Evolutionary conservation across 1,284 basidiomycete genomes (phyloP), one percentile per base, ranked within the genome.

Genomic region (Sanghuangporus weigelae): DNA sequence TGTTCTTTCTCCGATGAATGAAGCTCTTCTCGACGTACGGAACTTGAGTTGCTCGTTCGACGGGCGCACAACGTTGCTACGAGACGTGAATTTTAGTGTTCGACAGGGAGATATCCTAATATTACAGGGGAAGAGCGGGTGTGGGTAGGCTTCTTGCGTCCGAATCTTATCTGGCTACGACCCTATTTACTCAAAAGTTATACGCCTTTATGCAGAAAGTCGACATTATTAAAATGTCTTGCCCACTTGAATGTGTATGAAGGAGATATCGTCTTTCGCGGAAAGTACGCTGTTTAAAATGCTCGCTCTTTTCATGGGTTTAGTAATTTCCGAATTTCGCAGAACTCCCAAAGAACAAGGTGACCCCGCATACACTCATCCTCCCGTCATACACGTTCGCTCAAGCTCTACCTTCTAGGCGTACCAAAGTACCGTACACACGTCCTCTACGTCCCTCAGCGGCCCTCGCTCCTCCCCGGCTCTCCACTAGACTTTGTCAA

Each of bases 381-480:
- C 11, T 12, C 10, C 16, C n/a, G 16, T 19, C 36, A 38, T n/a
- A 6, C 26, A 12, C 49, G 23, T 36, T n/a, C 31, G 19, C 53
- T 35, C 16, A 31, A 38, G 10, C 7, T 54, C 16, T 54, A 16
- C 55, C 7, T 35, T 44, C 39, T 69, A 91, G 92, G 90, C 12
- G 82, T 93, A 42, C 90, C 93, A 3, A 73, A 73, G 31, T 95
- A 85, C 75, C 84, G 93, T 59, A 92, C 89, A 0, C 82, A 81
- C 64, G 86, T 95, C 2, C 82, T 87, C 67, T 95, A 95, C 71
- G 86, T 95, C 49, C 93, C 93, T 0, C 93, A 95, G 73, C 80
- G 93, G 21, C 88, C 93, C 0, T 90, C 92, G 0, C 77, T 95
- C 14, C 82, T 95, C n/a, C 84, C 92, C 0, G 89, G 88, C 5